Evolutionary conservation across 768 basidiomycete genomes (phyloP).

Genomic region (Termitomyces sp.): DNA sequence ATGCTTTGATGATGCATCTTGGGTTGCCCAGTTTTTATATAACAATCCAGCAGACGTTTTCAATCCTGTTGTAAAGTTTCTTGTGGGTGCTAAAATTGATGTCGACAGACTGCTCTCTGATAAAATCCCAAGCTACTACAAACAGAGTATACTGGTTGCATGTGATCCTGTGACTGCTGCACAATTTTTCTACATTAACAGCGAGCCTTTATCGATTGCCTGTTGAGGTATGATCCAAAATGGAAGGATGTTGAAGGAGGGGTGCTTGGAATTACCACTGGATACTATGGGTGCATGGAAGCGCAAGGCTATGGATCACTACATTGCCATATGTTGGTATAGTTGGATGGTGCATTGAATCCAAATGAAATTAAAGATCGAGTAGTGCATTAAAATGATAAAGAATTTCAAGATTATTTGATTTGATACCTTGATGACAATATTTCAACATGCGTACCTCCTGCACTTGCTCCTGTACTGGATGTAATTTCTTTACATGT

Average conservation of each 20-base stretch:
- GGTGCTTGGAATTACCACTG: no score
- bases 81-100: no score
- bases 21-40: no score
- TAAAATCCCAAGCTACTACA: no score
- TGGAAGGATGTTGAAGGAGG: no score
- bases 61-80: constrained; percentile 27
- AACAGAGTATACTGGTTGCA: no score
- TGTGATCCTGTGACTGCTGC: no score
- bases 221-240: constrained; percentile 26
- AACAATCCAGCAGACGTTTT: background rate
- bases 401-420: constrained; percentile 18
- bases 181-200: constrained; percentile 44
- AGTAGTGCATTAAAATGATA: constrained; percentile 15
- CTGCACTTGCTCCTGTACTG: constrained; percentile 7
- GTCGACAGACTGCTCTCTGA: no score
- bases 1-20: no score
- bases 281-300: no score
- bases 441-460: constrained; percentile 26
- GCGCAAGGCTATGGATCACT: constrained; percentile 34
- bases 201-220: constrained; percentile 28
- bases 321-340: constrained; percentile 33
- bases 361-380: constrained; percentile 18
- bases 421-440: constrained; percentile 29
- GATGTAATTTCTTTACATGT: constrained; percentile 5
- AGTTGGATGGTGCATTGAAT: constrained; percentile 31